Base-by-base conservation (phyloP, 345 rosid genomes). In the Odontarrhena argentea region DNA sequence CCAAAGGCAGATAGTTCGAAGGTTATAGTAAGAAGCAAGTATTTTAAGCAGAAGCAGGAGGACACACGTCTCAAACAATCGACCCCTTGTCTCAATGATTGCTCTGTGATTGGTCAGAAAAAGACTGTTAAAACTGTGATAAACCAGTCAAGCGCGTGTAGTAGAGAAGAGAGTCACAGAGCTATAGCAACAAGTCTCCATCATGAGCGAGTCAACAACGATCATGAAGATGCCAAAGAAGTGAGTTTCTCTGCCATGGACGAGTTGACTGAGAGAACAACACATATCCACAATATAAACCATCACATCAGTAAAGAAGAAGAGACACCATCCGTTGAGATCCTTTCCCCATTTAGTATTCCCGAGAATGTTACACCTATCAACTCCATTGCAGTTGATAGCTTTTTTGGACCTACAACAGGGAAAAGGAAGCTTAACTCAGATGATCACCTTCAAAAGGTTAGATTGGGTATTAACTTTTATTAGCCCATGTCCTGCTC, bases 11-110 rank as follows among this genome's bases (percentile, higher is more conserved):
- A 79, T 51, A 74, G 52, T 74, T 68, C 71, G 48, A 86, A 83
- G 82, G 83, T 74, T 58, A 61, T 78, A 13, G 77, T 83, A 52
- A 79, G 85, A 77, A 87, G 97, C 82, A 70, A 81, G 30, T 93
- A 79, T 75, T 88, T 86, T 47, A 82, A 79, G 77, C 80, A 76
- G 45, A 85, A 87, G 74, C 78, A 83, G 69, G 77, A 5, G 22
- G 68, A 59, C 32, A 69, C 66, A 74, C 81, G 47, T 70, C 64
- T 45, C 7, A 74, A 47, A 28, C 59, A 55, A 63, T 40, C 74
- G 46, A 6, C 49, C 36, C 49, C 47, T 53, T 74, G 46, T 67
- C 58, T 74, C 52, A 54, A 10, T 61, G 77, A 74, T 55, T 54
- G 69, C 60, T 74, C 77, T 74, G 11, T 45, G 68, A 54, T n/a